These are phyloP conservation scores for Takashimella tepidaria DNA, from an alignment of 1,284 basidiomycete species.

Conservation along the genomic window DNA sequence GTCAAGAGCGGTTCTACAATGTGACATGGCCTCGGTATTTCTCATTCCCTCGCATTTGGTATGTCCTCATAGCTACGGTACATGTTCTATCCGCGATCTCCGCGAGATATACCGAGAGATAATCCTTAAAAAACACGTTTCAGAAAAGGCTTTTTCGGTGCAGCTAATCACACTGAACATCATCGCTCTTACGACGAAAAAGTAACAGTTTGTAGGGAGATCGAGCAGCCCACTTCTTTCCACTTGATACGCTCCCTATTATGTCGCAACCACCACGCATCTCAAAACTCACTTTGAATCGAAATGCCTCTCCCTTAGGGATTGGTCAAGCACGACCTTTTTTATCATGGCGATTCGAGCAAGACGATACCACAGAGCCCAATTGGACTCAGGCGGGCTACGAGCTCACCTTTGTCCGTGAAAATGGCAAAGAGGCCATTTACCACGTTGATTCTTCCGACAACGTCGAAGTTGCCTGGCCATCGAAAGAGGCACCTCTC, in stretches of 20 bases:
- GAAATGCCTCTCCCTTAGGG: conserved; percentile 7
- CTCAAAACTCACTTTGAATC: conserved; percentile 7
- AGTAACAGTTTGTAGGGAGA: too few relatives aligned
- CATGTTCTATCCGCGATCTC: too few relatives aligned
- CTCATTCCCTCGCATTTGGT: too few relatives aligned
- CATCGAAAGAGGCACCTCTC: conserved; percentile 9
- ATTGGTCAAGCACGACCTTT: conserved; percentile 9
- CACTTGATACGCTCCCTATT: too few relatives aligned
- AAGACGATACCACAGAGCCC: neutral
- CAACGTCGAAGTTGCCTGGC: conserved; percentile 23
- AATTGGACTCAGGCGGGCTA: conserved; percentile 5
- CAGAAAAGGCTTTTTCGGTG: too few relatives aligned
- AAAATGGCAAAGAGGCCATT: neutral
- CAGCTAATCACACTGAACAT: too few relatives aligned
- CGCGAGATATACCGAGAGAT: too few relatives aligned
- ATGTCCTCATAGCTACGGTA: too few relatives aligned
- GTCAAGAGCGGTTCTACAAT: neutral
- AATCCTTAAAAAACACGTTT: too few relatives aligned
- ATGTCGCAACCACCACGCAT: conserved; percentile 6
- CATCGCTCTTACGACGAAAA: too few relatives aligned
- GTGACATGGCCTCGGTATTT: too few relatives aligned
- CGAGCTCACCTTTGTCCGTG: conserved; percentile 4
- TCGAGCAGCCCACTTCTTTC: too few relatives aligned
- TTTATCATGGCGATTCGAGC: conserved; percentile 6
- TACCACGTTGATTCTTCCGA: conserved; percentile 1